Evolutionary conservation across 2,329 filamentous ascomycete species (phyloP), one percentile per base, ranked within the genome.

Genomic region (Fusarium sp.): DNA sequence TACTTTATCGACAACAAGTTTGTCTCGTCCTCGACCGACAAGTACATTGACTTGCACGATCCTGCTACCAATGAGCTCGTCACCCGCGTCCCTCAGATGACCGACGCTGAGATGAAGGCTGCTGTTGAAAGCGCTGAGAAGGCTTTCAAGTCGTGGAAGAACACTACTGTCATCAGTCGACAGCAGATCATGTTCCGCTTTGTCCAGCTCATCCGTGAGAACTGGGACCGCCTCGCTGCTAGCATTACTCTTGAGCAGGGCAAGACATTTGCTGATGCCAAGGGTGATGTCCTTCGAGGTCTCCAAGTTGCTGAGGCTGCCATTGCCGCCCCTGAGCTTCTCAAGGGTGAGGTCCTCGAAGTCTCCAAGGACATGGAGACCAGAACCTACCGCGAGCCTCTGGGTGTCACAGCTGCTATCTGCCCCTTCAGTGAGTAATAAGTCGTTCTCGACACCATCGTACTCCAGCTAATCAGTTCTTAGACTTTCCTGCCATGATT

Each of bases 291-390:
- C 21, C 85, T 95, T 49, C 86, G 92, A 71, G 92, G 92, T 45
- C 83, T 96, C 61, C 92, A 96, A 83, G 92, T 96, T 24, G 93
- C 93, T 4, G 92, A 96, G 83, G 91, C 91, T 8, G 90, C 92
- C 21, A 92, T 92, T 75, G 91, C 86, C 47, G 93, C 93, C 54
- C 91, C 92, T 1, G 92, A 93, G 72, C 87, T 94, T 77, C 85
- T 96, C 78, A 93, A 92, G 77, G 92, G 92, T 38, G 92, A 96
- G 81, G 85, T 96, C 43, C 84, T 96, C 32, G 92, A 96, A 82
- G 92, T 96, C 14, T 88, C 92, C 54, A 94, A 93, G 84, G 92
- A 96, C 74, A 96, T 96, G 92, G 92, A 96, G 83, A 96, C 92
- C 28, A 83, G 91, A 75, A 91, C 88, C 61, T 96, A 96, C 78